phyloP scores from a whole-genome alignment of 345 rosid genomes.

The Rhizophora apiculata region DNA sequence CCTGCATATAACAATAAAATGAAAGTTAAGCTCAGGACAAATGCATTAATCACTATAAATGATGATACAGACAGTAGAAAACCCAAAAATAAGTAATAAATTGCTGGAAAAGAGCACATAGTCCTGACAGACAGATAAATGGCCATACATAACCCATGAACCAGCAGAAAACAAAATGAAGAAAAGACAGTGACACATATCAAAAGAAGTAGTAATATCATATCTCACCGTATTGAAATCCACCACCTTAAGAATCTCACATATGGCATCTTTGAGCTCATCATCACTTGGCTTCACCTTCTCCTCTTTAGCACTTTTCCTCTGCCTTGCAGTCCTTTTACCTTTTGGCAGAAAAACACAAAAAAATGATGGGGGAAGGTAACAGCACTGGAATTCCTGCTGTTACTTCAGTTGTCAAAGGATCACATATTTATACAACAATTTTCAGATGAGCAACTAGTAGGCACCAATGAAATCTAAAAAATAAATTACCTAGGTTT shows the following conservation, averaged over 20 bases:
- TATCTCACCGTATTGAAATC: slow-evolving; percentile 80
- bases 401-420: not conserved
- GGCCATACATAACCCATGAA: not conserved
- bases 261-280: slow-evolving; percentile 61
- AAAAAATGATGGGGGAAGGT: too few species aligned
- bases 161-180: not conserved
- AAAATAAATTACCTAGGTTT: too few species aligned
- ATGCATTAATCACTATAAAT: not conserved
- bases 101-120: too few species aligned
- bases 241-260: slow-evolving; percentile 70
- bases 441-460: too few species aligned
- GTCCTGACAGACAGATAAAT: too few species aligned
- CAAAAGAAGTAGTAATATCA: not conserved
- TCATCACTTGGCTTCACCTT: slow-evolving; percentile 44
- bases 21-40: slow-evolving; percentile 12
- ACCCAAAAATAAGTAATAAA: not conserved
- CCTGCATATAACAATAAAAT: slow-evolving; percentile 48
- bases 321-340: slow-evolving; percentile 51
- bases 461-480: too few species aligned
- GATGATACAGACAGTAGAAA: not conserved
- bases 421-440: too few species aligned
- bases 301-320: slow-evolving; percentile 48
- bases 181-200: too few species aligned
- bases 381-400: not conserved
- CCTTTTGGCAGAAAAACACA: slow-evolving; percentile 23